Conservation (phyloP, 805 yeast species). For the Spathaspora gorwiae region DNA sequence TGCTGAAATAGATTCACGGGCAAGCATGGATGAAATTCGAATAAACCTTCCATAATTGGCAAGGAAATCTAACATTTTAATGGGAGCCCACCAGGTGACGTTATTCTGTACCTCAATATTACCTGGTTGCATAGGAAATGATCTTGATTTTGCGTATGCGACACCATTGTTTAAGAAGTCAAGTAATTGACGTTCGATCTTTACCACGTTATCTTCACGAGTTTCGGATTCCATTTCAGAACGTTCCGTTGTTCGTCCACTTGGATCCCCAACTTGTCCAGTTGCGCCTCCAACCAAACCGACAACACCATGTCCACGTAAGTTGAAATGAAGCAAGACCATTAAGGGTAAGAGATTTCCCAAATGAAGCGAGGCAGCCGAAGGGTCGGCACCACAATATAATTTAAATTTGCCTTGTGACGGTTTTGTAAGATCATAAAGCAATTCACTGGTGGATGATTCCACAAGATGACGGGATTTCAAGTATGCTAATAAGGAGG, state of each 20-base stretch:
- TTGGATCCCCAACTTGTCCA: constrained; percentile 94
- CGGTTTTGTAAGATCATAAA: constrained; percentile 28
- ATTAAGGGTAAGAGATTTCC: constrained; percentile 88
- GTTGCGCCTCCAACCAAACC: constrained; percentile 94
- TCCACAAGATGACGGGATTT: constrained; percentile 36
- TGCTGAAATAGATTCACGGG: constrained; percentile 79
- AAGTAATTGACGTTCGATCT: constrained; percentile 59
- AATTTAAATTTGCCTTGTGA: constrained; percentile 44
- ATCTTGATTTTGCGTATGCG: constrained; percentile 54
- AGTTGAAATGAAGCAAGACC: constrained; percentile 75
- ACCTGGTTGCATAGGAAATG: constrained; percentile 36
- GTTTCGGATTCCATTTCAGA: constrained; percentile 47
- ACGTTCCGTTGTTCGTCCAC: constrained; percentile 82
- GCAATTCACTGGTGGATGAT: constrained; percentile 33
- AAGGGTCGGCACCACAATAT: constrained; percentile 96
- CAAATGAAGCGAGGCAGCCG: constrained; percentile 82
- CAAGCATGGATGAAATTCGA: constrained; percentile 81
- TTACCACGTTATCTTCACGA: constrained; percentile 51
- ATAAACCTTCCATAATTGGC: constrained; percentile 72
- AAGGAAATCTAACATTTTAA: constrained; percentile 73
- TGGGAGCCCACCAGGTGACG: constrained; percentile 78
- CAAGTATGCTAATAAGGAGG: constrained; percentile 33
- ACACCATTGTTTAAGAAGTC: constrained; percentile 59
- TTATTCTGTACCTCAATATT: constrained; percentile 53
- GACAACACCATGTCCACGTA: constrained; percentile 80